Evolutionary conservation across 495 filamentous ascomycete genomes (phyloP).

Genomic region (Neurospora terricola): DNA sequence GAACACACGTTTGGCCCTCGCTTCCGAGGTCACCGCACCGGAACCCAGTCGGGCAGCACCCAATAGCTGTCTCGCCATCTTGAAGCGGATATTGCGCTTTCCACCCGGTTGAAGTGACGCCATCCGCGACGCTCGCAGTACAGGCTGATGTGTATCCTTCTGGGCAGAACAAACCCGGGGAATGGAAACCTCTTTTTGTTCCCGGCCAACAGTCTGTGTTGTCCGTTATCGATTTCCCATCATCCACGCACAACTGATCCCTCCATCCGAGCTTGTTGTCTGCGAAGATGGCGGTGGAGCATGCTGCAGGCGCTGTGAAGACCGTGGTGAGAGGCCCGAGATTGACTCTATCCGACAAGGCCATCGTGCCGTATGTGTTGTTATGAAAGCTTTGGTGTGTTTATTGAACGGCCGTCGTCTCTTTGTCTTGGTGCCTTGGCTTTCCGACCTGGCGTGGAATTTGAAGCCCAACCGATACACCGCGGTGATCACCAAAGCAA

Average conservation of each 20-base stretch:
- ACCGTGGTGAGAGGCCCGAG: conserved; percentile 25
- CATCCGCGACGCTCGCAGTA: conserved; percentile 7
- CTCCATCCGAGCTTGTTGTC: conserved; percentile 13
- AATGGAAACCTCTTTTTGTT: conserved; percentile 24
- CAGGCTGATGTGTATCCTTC: conserved; percentile 19
- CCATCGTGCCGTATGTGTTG: not conserved
- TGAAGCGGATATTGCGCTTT: conserved; percentile 14
- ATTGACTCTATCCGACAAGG: conserved; percentile 1
- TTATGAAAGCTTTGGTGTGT: not conserved
- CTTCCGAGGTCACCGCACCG: conserved; percentile 8
- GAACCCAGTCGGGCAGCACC: conserved; percentile 23
- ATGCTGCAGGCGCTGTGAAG: conserved; percentile 21
- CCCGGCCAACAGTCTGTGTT: conserved; percentile 22
- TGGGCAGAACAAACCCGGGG: conserved; percentile 22
- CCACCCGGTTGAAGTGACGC: conserved; percentile 7
- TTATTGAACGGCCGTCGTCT: not conserved
- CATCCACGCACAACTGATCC: conserved; percentile 14
- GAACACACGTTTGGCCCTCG: conserved; percentile 20
- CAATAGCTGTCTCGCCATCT: conserved; percentile 20
- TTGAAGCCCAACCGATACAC: not conserved
- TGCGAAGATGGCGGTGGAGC: conserved; percentile 8
- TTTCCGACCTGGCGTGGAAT: not conserved
- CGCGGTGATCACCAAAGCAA: not conserved
- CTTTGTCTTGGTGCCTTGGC: not conserved
- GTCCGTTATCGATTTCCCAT: conserved; percentile 3